Evolutionary conservation across 1,284 basidiomycete genomes (phyloP).

Genomic region (Sanghuangporus baumii): DNA sequence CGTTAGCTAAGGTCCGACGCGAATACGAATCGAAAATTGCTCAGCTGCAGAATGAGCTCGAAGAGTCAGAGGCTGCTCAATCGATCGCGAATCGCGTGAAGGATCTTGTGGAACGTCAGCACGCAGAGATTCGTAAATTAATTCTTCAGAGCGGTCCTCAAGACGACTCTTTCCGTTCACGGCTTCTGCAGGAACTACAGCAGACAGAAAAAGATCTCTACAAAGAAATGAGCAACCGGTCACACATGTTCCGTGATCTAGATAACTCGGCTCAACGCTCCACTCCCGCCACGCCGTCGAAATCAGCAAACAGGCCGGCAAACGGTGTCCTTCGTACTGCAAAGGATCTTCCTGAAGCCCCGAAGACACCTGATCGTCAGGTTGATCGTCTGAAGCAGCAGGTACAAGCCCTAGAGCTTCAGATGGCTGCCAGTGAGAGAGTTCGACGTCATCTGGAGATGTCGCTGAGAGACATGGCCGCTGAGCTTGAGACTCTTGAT

Average conservation of each 20-base stretch:
- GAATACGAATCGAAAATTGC: slow-evolving; percentile 64
- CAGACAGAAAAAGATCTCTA: slow-evolving; percentile 57
- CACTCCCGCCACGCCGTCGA: slow-evolving; percentile 37
- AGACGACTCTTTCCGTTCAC: slow-evolving; percentile 59
- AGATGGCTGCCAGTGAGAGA: slow-evolving; percentile 62
- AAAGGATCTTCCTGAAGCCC: slow-evolving; percentile 32
- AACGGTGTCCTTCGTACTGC: slow-evolving; percentile 32
- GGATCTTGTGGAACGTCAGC: slow-evolving; percentile 61
- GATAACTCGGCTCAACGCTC: slow-evolving; percentile 30
- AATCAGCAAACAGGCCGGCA: slow-evolving; percentile 29
- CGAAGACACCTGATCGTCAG: slow-evolving; percentile 43
- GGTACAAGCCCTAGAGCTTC: slow-evolving; percentile 61
- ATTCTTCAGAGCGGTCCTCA: slow-evolving; percentile 52
- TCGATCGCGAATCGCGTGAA: slow-evolving; percentile 50
- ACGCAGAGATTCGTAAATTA: slow-evolving; percentile 62
- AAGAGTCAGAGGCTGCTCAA: slow-evolving; percentile 47
- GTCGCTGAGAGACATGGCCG: slow-evolving; percentile 55
- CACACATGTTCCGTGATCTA: slow-evolving; percentile 20
- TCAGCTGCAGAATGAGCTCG: slow-evolving; percentile 60
- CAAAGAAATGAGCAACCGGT: slow-evolving; percentile 44
- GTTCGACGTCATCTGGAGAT: slow-evolving; percentile 62
- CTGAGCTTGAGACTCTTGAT: slow-evolving; percentile 60
- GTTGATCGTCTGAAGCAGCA: slow-evolving; percentile 57
- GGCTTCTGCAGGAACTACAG: slow-evolving; percentile 66
- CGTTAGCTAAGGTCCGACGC: slow-evolving; percentile 53